Conservation (phyloP, 2,329 filamentous ascomycete species). For the Xylariaceae sp. region DNA sequence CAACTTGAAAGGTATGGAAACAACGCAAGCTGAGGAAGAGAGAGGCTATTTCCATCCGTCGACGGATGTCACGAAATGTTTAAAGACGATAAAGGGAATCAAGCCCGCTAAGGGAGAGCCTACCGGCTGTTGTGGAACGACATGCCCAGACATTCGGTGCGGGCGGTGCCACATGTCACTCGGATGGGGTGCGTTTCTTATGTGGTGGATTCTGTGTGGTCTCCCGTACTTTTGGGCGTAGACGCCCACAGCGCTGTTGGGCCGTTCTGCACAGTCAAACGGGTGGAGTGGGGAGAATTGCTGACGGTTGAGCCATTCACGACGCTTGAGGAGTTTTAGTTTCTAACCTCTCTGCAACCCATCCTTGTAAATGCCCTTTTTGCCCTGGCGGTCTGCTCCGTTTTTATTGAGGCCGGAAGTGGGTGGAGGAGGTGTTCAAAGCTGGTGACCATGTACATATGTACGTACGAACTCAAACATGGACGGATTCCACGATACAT, state of each 20-base stretch:
- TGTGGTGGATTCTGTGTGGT: constrained; percentile 36
- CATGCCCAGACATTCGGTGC: constrained; percentile 30
- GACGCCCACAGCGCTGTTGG: constrained; percentile 33
- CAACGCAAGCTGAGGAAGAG: constrained; percentile 17
- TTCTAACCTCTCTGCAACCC: constrained; percentile 27
- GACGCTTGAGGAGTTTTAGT: constrained; percentile 12
- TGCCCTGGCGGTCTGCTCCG: constrained; percentile 16
- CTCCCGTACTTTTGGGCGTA: constrained; percentile 33
- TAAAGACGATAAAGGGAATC: constrained; percentile 22
- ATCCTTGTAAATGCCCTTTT: constrained; percentile 24
- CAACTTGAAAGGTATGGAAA: constrained; percentile 5
- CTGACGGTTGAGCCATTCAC: constrained; percentile 23
- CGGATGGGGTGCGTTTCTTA: constrained; percentile 31
- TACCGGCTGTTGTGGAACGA: constrained; percentile 32
- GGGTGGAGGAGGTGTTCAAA: not conserved
- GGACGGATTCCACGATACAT: not conserved
- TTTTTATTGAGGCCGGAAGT: constrained; percentile 4
- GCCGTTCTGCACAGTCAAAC: constrained; percentile 34
- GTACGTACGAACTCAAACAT: not conserved
- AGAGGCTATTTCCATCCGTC: constrained; percentile 12
- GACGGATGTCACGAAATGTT: constrained; percentile 24
- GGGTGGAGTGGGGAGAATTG: constrained; percentile 25
- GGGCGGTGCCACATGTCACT: constrained; percentile 39
- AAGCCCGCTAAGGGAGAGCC: constrained; percentile 20
- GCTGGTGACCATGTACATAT: not conserved